Evolutionary conservation across 352 stramenopile genomes (phyloP).

Genomic region (Phytopythium aichiense): DNA sequence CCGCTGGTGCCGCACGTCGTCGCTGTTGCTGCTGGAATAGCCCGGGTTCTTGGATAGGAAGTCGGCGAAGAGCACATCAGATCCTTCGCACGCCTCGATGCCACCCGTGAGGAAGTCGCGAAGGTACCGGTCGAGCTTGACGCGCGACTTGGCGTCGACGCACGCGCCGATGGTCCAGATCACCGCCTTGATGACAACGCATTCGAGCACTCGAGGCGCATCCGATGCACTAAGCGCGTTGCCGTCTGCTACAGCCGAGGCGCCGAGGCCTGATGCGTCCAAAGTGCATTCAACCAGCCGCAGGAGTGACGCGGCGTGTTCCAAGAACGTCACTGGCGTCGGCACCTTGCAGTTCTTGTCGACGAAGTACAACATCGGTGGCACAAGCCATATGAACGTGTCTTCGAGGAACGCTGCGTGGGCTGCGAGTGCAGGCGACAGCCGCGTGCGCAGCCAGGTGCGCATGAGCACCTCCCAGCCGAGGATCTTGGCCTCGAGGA

Average conservation of each 20-base stretch:
- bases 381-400: constrained; percentile 89
- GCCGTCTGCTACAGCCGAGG: constrained; percentile 1
- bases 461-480: constrained; percentile 87
- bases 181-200: constrained; percentile 81
- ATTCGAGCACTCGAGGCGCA: constrained; percentile 75
- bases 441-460: constrained; percentile 75
- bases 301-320: constrained; percentile 85
- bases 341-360: constrained; percentile 85
- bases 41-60: constrained; percentile 84
- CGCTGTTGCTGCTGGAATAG: constrained; percentile 37
- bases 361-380: constrained; percentile 90
- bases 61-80: constrained; percentile 61
- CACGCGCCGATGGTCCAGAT: constrained; percentile 92
- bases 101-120: constrained; percentile 58
- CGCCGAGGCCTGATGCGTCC: constrained; percentile 50
- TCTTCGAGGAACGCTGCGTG: constrained; percentile 55
- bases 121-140: constrained; percentile 83
- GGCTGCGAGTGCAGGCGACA: constrained; percentile 29
- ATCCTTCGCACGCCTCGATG: constrained; percentile 25
- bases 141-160: constrained; percentile 81
- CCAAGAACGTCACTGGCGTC: constrained; percentile 85
- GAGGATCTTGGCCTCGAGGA: constrained; percentile 89
- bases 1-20: constrained; percentile 10
- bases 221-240: constrained; percentile 23
- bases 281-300: constrained; percentile 82